A percentile compares a stretch with the other conserved stretches of the same genome.
phyloP scores from a whole-genome alignment of 1,284 basidiomycete species.

The Sanghuangporus sanghuang region DNA sequence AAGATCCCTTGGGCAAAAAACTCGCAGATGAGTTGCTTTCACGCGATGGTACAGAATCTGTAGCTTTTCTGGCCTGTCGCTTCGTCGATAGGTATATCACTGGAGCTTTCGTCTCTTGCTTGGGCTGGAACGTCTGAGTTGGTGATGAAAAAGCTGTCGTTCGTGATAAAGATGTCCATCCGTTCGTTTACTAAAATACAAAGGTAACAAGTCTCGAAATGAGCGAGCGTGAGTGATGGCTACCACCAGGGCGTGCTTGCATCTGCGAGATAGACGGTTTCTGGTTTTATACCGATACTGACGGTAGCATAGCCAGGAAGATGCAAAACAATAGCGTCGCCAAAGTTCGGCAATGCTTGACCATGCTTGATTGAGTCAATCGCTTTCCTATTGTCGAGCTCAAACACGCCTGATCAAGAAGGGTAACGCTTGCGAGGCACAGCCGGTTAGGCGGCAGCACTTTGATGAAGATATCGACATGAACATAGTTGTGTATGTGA shows the following conservation, averaged over 20 bases:
- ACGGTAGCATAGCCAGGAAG: not conserved
- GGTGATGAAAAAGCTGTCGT: not conserved
- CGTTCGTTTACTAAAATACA: too few species aligned
- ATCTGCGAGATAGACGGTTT: not conserved
- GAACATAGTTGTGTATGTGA: not conserved
- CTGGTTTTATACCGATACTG: not conserved
- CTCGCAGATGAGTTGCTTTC: not conserved
- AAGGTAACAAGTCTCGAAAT: not conserved
- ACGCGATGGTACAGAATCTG: slow-evolving; percentile 7
- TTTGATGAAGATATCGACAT: not conserved
- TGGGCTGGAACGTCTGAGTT: not conserved
- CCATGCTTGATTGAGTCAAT: not conserved
- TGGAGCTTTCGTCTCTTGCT: not conserved
- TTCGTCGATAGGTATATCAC: not conserved
- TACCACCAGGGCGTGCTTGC: not conserved
- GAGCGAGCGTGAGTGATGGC: not conserved
- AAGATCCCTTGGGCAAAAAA: too few species aligned
- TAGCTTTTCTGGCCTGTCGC: not conserved
- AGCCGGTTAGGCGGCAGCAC: not conserved
- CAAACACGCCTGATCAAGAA: not conserved
- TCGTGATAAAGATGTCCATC: slow-evolving; percentile 3
- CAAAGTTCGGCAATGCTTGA: not conserved
- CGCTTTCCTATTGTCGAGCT: not conserved
- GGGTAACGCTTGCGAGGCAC: not conserved
- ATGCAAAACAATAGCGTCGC: not conserved